Evolutionary conservation across 2,329 filamentous ascomycete species (phyloP).

Genomic region (Alternaria angustiovoidea): DNA sequence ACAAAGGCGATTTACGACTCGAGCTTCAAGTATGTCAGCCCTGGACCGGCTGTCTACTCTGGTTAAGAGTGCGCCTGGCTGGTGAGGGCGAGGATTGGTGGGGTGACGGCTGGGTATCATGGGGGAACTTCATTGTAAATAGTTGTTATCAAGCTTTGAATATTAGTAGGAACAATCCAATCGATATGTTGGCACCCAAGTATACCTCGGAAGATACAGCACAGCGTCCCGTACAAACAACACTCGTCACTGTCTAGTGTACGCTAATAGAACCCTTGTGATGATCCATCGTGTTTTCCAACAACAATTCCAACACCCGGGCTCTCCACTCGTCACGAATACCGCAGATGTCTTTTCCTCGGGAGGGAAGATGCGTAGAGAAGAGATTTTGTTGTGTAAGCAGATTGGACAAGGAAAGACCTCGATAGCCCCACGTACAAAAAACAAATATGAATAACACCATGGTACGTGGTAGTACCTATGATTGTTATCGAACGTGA

Average conservation of each 20-base stretch:
- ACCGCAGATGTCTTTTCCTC: too few species aligned
- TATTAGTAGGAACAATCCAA: not conserved
- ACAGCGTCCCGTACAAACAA: accelerated
- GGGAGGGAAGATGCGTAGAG: not conserved
- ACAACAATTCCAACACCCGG: too few species aligned
- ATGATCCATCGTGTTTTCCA: too few species aligned
- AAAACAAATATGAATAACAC: not conserved
- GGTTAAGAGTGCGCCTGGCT: constrained; percentile 27
- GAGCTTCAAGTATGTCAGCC: constrained; percentile 46
- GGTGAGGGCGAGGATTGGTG: not conserved
- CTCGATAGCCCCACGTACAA: not conserved
- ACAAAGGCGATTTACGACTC: constrained; percentile 45
- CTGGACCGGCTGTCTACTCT: constrained; percentile 44
- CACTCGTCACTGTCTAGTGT: too few species aligned
- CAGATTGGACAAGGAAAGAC: too few species aligned
- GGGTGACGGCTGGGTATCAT: too few species aligned
- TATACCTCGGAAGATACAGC: too few species aligned
- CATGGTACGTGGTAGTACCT: not conserved
- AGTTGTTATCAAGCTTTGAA: not conserved
- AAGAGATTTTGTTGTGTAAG: not conserved
- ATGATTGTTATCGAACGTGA: not conserved
- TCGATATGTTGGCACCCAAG: not conserved
- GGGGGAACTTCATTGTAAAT: not conserved
- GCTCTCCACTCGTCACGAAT: too few species aligned
- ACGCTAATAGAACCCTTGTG: too few species aligned